phyloP scores from a whole-genome alignment of 805 yeast species.

The Dipodascus albidus region DNA sequence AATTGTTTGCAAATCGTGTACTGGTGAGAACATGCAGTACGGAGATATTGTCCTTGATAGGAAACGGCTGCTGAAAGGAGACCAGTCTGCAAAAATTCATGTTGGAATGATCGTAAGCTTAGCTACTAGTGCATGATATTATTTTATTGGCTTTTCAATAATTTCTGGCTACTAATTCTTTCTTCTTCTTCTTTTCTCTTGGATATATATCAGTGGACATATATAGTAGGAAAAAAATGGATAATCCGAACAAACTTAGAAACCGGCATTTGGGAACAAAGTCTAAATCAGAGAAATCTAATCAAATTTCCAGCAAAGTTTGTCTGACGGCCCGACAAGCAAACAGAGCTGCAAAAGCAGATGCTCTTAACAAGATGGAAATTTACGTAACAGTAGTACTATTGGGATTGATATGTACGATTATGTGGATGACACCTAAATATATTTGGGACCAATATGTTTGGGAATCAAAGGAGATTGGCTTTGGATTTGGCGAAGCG shows the following conservation, averaged over 20 bases:
- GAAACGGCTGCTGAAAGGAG: neutral
- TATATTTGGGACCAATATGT: neutral
- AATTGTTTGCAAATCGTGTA: too few species aligned
- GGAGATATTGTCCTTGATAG: neutral
- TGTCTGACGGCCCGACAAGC: neutral
- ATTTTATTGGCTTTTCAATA: neutral
- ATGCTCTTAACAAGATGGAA: neutral
- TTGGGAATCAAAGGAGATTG: neutral
- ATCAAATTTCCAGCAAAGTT: too few species aligned
- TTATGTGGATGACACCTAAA: neutral
- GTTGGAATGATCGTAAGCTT: neutral
- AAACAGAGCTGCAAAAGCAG: neutral
- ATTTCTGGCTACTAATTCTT: neutral
- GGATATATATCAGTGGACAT: too few species aligned
- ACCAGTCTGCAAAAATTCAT: neutral
- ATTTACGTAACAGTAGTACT: neutral
- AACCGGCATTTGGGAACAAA: too few species aligned
- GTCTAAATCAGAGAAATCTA: too few species aligned
- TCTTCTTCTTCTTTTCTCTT: neutral
- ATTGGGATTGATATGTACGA: neutral
- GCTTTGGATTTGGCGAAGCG: conserved; percentile 16
- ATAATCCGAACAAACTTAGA: too few species aligned
- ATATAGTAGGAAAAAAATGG: too few species aligned
- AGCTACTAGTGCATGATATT: neutral
- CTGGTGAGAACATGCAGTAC: neutral